Conservation (phyloP, 1,139 yeast species). For the Spencermartinsiella ligniputridi region DNA sequence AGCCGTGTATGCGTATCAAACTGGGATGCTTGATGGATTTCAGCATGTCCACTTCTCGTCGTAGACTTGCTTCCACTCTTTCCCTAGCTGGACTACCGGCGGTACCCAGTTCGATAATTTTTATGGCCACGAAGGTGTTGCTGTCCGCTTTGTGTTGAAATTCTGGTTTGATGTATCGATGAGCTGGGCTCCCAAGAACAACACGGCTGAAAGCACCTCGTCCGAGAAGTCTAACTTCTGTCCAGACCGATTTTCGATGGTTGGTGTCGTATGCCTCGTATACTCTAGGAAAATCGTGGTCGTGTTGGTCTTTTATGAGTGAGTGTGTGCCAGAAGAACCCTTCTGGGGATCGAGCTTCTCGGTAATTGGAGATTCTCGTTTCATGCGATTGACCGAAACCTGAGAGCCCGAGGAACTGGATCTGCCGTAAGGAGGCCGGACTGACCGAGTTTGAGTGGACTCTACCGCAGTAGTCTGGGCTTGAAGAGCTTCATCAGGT, state of each 20-base stretch:
- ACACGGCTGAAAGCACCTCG: constrained; percentile 40
- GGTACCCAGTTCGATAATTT: constrained; percentile 16
- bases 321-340: constrained; percentile 4
- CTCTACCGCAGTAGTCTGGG: not conserved
- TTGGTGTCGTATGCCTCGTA: constrained; percentile 29
- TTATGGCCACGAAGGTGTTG: constrained; percentile 35
- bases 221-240: constrained; percentile 34
- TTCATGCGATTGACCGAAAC: not conserved
- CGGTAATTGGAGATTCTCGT: not conserved
- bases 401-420: not conserved
- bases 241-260: constrained; percentile 30
- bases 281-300: constrained; percentile 9
- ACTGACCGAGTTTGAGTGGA: no score
- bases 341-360: not conserved
- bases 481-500: not conserved
- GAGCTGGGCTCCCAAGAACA: constrained; percentile 33
- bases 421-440: not conserved
- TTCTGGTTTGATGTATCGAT: constrained; percentile 29
- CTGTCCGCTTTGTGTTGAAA: constrained; percentile 38
- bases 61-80: constrained; percentile 62
- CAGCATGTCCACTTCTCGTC: constrained; percentile 71
- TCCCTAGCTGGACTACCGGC: constrained; percentile 26
- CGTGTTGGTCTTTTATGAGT: not conserved
- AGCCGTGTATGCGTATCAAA: constrained; percentile 39
- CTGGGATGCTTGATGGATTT: constrained; percentile 39